A percentile compares a stretch with the other conserved stretches of the same genome.
Conservation (phyloP, 257 asterid species). For the Fraxinus excelsior region DNA sequence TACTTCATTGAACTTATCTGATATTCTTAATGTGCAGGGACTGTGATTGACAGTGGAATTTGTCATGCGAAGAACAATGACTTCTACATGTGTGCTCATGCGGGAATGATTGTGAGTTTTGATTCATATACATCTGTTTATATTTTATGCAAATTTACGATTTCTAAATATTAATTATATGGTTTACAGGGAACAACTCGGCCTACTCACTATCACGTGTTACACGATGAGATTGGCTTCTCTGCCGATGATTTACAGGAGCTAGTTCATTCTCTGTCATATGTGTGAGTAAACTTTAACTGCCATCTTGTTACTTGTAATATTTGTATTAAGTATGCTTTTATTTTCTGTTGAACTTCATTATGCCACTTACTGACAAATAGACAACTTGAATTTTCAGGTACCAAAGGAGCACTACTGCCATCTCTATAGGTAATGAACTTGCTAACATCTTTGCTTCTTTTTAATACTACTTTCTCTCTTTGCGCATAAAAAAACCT, state of each 20-base stretch:
- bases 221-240: slow-evolving; percentile 67
- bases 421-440: slow-evolving; percentile 74
- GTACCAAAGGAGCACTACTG: slow-evolving; percentile 84
- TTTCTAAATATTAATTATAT: neutral
- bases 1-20: neutral
- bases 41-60: slow-evolving; percentile 61
- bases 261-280: slow-evolving; percentile 65
- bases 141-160: neutral
- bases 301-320: neutral
- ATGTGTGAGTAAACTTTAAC: slow-evolving; percentile 53
- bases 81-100: slow-evolving; percentile 82
- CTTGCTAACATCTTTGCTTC: neutral
- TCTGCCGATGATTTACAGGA: slow-evolving; percentile 75
- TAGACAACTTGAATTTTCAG: slow-evolving; percentile 36
- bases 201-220: slow-evolving; percentile 79
- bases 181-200: slow-evolving; percentile 65
- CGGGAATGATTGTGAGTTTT: slow-evolving; percentile 70
- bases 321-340: neutral
- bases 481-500: no score
- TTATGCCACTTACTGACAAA: neutral
- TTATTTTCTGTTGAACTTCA: neutral
- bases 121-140: neutral
- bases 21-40: slow-evolving; percentile 43
- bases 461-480: neutral
- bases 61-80: slow-evolving; percentile 66